phyloP scores from a whole-genome alignment of 345 rosid species.

The Populus simonii region DNA sequence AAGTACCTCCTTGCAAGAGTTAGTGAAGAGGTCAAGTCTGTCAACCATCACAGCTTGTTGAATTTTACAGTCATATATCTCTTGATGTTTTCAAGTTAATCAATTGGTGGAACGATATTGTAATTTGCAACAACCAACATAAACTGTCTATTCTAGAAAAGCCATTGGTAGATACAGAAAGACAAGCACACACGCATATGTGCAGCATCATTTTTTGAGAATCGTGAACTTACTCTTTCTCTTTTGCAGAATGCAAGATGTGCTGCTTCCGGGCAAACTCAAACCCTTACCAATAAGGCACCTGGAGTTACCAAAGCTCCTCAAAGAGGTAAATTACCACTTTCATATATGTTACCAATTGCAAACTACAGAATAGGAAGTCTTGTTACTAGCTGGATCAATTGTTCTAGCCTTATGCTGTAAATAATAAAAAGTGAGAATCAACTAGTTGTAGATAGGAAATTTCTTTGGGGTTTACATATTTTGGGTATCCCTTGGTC shows the following conservation, averaged over 20 bases:
- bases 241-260: conserved; percentile 57
- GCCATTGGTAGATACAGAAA: no score
- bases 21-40: no score
- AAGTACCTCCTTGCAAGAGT: background rate
- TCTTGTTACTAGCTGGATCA: background rate
- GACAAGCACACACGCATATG: rapidly evolving
- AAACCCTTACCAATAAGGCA: conserved; percentile 67
- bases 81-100: no score
- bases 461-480: no score
- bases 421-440: background rate
- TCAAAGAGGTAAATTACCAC: conserved; percentile 47
- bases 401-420: background rate
- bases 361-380: background rate
- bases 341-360: background rate
- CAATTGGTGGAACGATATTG: no score
- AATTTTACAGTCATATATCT: no score
- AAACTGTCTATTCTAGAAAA: no score
- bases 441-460: no score
- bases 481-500: background rate
- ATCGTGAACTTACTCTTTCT: background rate
- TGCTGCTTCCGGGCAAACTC: conserved; percentile 76
- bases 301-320: conserved; percentile 87
- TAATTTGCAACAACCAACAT: no score
- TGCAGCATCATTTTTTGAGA: background rate
- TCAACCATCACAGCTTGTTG: no score